Base-by-base conservation (phyloP, 2,329 filamentous ascomycete genomes). In the Stagonosporopsis tanaceti region DNA sequence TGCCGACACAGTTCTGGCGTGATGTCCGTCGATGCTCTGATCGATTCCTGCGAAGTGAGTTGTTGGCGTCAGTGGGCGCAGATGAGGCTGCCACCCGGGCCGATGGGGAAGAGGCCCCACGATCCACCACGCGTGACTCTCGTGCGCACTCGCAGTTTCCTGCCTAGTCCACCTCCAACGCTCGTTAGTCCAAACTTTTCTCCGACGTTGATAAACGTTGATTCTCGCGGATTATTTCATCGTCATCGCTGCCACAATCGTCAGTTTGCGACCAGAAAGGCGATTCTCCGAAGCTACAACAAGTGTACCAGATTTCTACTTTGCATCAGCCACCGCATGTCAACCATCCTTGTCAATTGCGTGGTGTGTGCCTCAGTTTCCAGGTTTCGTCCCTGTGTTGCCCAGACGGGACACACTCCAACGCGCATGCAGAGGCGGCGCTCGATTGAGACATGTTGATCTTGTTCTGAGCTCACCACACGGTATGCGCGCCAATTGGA, bases 141-240 rank as follows among this genome's bases (percentile, higher is more conserved):
- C 41, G 38, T 47, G 52, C 40, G 17, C 12, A 40, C 27, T 51
- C 41, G 48, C 53, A 48, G 32, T 14, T 34, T 45, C 2, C 37
- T 34, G 38, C 2, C 37, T 48, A 48, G 34, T 37, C 34, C 35
- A 15, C 34, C 40, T 14, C 41, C 50, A 47, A 53, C 50, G 50
- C 45, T 54, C 38, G 51, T 48, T 54, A 54, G 55, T 40, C 37
- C 28, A 63, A 64, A 60, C 56, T 28, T 39, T 30, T 53, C 17
- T 47, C 22, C 35, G 40, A 14, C 27, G 25, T 46, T 27, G 11
- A 37, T 38, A 6, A 11, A 45, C 14, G 20, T 46, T 17, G 9
- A 12, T 32, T 40, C 30, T 24, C 8, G 35, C 15, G 47, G 3
- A 22, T 25, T 20, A 14, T 28, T 22, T 20, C 45, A 32, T 44